A percentile compares a stretch with the other conserved stretches of the same genome.
Conservation (phyloP, 2,329 filamentous ascomycete genomes). For the Claviceps sp. region DNA sequence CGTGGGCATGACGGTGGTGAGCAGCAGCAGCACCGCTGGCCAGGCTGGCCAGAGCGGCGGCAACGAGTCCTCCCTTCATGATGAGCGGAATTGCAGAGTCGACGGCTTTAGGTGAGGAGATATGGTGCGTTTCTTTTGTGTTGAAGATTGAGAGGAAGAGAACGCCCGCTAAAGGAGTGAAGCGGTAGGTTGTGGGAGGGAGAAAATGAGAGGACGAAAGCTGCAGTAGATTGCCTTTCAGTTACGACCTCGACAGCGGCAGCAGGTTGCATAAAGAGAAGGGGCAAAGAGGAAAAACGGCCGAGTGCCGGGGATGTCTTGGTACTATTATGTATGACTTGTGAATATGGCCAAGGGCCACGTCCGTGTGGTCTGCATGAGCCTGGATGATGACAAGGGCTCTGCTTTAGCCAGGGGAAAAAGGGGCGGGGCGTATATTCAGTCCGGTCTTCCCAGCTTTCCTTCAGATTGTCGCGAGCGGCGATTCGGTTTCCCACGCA, state of each 20-base stretch:
- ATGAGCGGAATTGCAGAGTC: conserved; percentile 24
- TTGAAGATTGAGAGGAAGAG: conserved; percentile 30
- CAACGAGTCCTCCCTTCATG: conserved; percentile 63
- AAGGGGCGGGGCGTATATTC: too few relatives aligned
- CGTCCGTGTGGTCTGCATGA: background rate
- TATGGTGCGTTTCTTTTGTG: background rate
- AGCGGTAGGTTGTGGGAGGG: conserved; percentile 45
- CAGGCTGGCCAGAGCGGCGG: conserved; percentile 49
- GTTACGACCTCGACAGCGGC: conserved; percentile 36
- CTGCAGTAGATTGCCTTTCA: conserved; percentile 25
- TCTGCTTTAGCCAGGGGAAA: background rate
- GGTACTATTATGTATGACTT: conserved; percentile 25
- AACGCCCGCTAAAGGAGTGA: conserved; percentile 84
- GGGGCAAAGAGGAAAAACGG: conserved; percentile 16
- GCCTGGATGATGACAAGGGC: background rate
- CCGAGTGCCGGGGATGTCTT: conserved; percentile 10
- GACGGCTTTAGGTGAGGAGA: background rate
- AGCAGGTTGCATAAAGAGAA: conserved; percentile 25
- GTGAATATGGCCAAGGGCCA: conserved; percentile 1
- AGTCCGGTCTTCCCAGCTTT: too few relatives aligned
- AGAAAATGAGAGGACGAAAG: conserved; percentile 39
- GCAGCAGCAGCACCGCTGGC: conserved; percentile 41
- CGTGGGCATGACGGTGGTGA: conserved; percentile 50
- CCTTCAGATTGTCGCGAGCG: too few relatives aligned
- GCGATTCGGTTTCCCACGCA: too few relatives aligned